These are phyloP conservation scores for Brachypodium distachyon DNA, from an alignment of 202 grass and related monocot genomes.

Conservation along the genomic window DNA sequence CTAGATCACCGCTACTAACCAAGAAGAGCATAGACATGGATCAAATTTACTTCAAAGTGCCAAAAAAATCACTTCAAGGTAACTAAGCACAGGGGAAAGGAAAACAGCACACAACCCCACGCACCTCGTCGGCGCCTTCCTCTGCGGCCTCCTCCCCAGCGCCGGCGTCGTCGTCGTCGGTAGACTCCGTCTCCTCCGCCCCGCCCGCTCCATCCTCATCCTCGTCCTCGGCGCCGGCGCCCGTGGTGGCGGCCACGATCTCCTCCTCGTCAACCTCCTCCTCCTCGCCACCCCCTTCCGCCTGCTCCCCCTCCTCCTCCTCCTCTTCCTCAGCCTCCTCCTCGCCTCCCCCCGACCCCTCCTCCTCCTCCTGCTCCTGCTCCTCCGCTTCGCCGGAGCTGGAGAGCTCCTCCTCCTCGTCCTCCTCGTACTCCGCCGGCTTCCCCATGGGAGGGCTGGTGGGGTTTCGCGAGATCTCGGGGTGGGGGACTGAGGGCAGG, in stretches of 20 bases:
- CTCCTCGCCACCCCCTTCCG: not conserved
- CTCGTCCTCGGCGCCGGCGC: constrained; percentile 27
- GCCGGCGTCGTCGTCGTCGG: constrained; percentile 45
- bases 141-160: not conserved
- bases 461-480: constrained; percentile 1
- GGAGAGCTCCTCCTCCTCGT: constrained; percentile 26
- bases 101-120: not conserved
- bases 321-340: constrained; percentile 22
- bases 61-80: not conserved
- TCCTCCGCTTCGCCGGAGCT: constrained; percentile 20
- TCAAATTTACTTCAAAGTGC: not conserved
- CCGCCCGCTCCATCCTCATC: constrained; percentile 21
- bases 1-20: not conserved
- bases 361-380: not conserved
- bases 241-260: constrained; percentile 51
- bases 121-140: constrained; percentile 2
- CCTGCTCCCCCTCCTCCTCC: not conserved
- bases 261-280: constrained; percentile 54
- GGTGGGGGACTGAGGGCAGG: not conserved
- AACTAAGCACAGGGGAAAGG: not conserved
- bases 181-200: constrained; percentile 33
- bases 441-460: constrained; percentile 29
- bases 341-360: not conserved
- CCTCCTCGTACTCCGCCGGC: constrained; percentile 20
- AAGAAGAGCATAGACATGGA: not conserved